Base-by-base conservation (phyloP, 2,329 filamentous ascomycete species). In the Coleophoma eucalyptorum region DNA sequence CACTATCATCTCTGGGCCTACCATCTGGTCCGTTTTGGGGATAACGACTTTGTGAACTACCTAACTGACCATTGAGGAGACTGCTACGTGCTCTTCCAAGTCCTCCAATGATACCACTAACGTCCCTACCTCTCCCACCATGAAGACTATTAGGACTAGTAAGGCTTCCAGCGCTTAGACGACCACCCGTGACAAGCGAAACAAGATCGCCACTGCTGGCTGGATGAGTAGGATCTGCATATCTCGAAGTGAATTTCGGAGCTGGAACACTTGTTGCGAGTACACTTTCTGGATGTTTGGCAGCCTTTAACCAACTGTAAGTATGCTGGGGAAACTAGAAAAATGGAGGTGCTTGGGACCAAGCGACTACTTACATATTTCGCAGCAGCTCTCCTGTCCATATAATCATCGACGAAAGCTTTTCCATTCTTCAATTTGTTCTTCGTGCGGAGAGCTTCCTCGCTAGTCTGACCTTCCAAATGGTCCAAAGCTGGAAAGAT, bases 141-240 rank as follows among this genome's bases (percentile, higher is more conserved):
- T 42, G 21, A 19, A 35, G 19, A n/a, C 50, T 43, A 43, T 19
- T 16, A 2, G 11, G n/a, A 31, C 38, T 19, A 34, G 3, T 20
- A 6, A 43, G 32, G 15, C 15, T 15, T 10, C 32, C 21, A 16
- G 37, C 43, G 15, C 38, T 46, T 18, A 48, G 40, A 34, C 4
- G 16, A 12, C 54, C 56, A 15, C 54, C 56, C 1, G 54, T 52
- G 6, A 58, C 26, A 1, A 58, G 38, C 8, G 52, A 50, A 12
- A 52, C 12, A 4, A 58, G 18, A 41, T 46, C 31, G 3, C 77
- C 77, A 21, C 69, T 76, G 56, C 71, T 74, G 40, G 71, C 73
- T 1, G 75, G 70, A 54, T 79, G 72, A 48, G 69, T 74, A 0
- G 77, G 76, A 53, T 81, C 76, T 11, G 72, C 69, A 56, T 73